Conservation (phyloP, 1,284 basidiomycete species). For the Anthracocystis panici-leucophaei region DNA sequence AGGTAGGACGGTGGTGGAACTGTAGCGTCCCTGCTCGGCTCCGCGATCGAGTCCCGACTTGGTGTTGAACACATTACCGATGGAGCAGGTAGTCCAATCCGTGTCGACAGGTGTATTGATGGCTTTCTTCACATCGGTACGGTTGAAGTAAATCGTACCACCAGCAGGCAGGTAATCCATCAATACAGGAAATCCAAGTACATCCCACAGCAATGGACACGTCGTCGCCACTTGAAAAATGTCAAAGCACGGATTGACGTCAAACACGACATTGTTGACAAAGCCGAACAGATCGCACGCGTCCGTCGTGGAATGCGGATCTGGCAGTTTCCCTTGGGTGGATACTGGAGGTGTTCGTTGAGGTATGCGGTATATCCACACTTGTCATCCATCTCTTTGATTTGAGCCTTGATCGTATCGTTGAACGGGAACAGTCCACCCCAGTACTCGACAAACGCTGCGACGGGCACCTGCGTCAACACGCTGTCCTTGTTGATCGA, state of each 20-base stretch:
- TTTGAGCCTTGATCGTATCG: slow-evolving; percentile 34
- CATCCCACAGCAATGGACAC: slow-evolving; percentile 43
- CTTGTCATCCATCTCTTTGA: slow-evolving; percentile 44
- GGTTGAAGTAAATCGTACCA: slow-evolving; percentile 41
- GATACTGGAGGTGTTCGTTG: slow-evolving; percentile 59
- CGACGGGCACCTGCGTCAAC: slow-evolving; percentile 52
- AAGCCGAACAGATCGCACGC: slow-evolving; percentile 37
- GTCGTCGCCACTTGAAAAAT: slow-evolving; percentile 46
- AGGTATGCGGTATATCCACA: slow-evolving; percentile 57
- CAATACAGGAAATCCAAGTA: slow-evolving; percentile 26
- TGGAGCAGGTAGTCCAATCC: slow-evolving; percentile 54
- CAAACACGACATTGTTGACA: slow-evolving; percentile 26
- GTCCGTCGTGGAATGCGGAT: slow-evolving; percentile 25
- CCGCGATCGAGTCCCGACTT: slow-evolving; percentile 27
- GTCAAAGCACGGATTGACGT: slow-evolving; percentile 55
- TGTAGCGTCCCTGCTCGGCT: slow-evolving; percentile 19
- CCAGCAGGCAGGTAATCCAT: slow-evolving; percentile 30
- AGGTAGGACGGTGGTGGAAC: slow-evolving; percentile 45
- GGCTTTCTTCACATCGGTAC: slow-evolving; percentile 58
- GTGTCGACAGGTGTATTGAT: slow-evolving; percentile 52
- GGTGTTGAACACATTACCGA: slow-evolving; percentile 45
- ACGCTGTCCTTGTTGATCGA: slow-evolving; percentile 52
- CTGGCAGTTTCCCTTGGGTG: slow-evolving; percentile 59
- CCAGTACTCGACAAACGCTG: slow-evolving; percentile 45
- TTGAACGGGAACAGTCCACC: slow-evolving; percentile 45